A percentile compares a stretch with the other conserved stretches of the same genome.
phyloP scores from a whole-genome alignment of 768 basidiomycete species.

The Suillus fuscotomentosus region DNA sequence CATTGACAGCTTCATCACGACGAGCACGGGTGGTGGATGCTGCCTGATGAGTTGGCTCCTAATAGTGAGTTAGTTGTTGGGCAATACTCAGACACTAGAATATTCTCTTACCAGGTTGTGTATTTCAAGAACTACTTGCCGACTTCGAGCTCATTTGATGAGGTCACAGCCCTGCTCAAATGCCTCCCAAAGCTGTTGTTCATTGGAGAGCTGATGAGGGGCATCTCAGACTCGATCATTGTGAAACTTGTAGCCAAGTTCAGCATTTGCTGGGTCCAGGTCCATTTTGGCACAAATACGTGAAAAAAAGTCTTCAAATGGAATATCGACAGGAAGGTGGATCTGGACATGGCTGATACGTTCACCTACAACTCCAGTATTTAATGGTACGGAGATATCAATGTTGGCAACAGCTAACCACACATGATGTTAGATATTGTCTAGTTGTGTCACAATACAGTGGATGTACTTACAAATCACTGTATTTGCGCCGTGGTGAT shows the following conservation, averaged over 20 bases:
- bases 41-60: not conserved
- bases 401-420: no score
- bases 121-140: not conserved
- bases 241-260: not conserved
- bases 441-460: no score
- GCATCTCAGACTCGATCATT: not conserved
- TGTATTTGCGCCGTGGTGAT: no score
- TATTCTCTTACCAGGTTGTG: not conserved
- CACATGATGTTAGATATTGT: no score
- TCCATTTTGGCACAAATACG: not conserved
- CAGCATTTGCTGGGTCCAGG: not conserved
- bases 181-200: not conserved
- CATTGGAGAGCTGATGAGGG: not conserved
- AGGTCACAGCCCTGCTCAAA: not conserved
- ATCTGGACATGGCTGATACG: not conserved
- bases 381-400: no score
- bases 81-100: no score
- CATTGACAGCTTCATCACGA: not conserved
- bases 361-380: no score
- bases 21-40: not conserved
- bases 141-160: not conserved
- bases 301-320: not conserved
- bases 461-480: no score
- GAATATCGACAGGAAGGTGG: not conserved
- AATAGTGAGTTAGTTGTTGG: no score